These are phyloP conservation scores for Senna tora DNA, from an alignment of 306 rosid genomes.

Conservation along the genomic window DNA sequence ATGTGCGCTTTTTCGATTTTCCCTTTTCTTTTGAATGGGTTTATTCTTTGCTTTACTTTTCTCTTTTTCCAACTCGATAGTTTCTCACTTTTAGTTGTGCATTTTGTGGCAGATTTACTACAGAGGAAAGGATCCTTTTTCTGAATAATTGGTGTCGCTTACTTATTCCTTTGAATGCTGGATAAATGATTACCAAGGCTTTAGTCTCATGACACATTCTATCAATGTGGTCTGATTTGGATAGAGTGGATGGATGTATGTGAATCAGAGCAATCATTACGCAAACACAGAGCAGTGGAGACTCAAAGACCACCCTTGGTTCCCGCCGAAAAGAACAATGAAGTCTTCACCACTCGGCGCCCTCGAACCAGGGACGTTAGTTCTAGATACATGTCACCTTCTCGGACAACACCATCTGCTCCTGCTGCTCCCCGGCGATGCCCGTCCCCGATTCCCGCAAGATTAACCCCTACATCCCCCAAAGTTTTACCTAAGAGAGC, in stretches of 20 bases:
- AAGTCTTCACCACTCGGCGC: conserved; percentile 47
- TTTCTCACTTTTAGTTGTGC: conserved; percentile 50
- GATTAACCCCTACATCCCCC: conserved; percentile 54
- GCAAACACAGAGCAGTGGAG: conserved; percentile 55
- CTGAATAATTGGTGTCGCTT: conserved; percentile 36
- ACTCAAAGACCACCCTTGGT: conserved; percentile 61
- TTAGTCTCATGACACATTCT: conserved; percentile 34
- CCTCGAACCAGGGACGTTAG: conserved; percentile 67
- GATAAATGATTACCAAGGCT: conserved; percentile 45
- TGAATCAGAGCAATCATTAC: conserved; percentile 59
- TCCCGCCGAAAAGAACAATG: conserved; percentile 80
- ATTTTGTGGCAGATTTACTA: conserved; percentile 62
- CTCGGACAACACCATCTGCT: conserved; percentile 48
- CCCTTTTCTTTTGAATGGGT: conserved; percentile 38
- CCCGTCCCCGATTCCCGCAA: conserved; percentile 69
- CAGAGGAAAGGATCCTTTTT: conserved; percentile 57
- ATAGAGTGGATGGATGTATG: conserved; percentile 82
- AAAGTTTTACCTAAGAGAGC: conserved; percentile 62
- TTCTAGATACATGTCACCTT: conserved; percentile 69
- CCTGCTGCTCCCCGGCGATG: conserved; percentile 54
- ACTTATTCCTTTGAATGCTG: conserved; percentile 46
- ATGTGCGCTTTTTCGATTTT: conserved; percentile 50
- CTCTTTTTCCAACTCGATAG: conserved; percentile 22
- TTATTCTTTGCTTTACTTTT: conserved; percentile 33
- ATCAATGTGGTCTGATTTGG: conserved; percentile 72